Base-by-base conservation (phyloP, 2,329 filamentous ascomycete species). In the Didymella sp. region DNA sequence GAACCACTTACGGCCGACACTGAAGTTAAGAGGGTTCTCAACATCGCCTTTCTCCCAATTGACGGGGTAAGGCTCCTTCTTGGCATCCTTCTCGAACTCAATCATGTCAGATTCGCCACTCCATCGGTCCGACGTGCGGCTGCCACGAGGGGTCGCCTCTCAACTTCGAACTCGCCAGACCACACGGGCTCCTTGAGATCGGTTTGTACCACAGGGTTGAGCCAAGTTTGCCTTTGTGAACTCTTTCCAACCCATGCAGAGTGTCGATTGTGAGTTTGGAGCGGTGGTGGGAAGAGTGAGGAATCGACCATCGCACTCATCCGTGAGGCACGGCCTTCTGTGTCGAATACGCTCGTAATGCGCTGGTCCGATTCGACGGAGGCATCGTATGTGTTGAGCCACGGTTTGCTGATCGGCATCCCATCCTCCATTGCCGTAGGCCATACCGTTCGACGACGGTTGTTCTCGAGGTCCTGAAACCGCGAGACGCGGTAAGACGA, bases 11-110 rank as follows among this genome's bases (percentile, higher is more conserved):
- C 79, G 69, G 81, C 84, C 56, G 8, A 35, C 50, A 6, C 35
- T 30, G 42, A 66, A 88, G 68, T 88, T 88, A 56, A 81, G 72
- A 0, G 86, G 85, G 53, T 87, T 86, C 28, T 77, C 73, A 1
- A 80, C 82, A 53, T 84, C 73, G 1, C 79, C 78, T 0, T 81
- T 79, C 54, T 87, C 82, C 85, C 85, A 89, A 9, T 49, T 33
- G 7, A 58, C 50, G 6, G 27, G 27, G 15, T 49, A 54, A 15
- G 48, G 48, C 3, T 43, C 54, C 24, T 51, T 47, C 17, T 56
- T 51, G 31, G 27, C 9, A 6, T 53, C 45, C 7, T 48, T 27
- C 19, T 46, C 40, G 11, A 45, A 25, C 11, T 46, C 38, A 5
- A 38, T 33, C 2, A 33, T 21, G 22, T 50, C 56, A 5, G 45